Conservation (phyloP, 2,329 filamentous ascomycete species). For the Ophiostoma sp. region DNA sequence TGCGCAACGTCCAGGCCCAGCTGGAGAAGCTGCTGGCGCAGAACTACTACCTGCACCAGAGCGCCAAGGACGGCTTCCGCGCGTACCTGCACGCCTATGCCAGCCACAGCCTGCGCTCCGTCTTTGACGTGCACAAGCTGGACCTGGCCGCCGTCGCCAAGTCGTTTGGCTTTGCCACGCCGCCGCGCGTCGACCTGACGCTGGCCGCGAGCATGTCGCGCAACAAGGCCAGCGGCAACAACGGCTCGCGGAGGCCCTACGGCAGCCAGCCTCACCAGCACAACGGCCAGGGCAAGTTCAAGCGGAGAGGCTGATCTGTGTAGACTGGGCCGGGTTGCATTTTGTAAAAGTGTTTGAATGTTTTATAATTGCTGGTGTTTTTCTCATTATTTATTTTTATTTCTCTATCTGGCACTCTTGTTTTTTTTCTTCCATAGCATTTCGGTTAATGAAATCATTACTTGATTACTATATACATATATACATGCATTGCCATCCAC, state of each 20-base stretch:
- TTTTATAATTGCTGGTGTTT: neutral
- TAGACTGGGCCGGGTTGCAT: neutral
- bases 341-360: neutral
- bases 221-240: conserved; percentile 55
- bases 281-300: conserved; percentile 25
- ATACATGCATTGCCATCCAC: neutral
- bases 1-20: conserved; percentile 83
- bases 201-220: conserved; percentile 70
- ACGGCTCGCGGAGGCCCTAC: conserved; percentile 54
- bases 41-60: conserved; percentile 97
- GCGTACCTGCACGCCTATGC: conserved; percentile 95
- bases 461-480: neutral
- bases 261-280: conserved; percentile 69
- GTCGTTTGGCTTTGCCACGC: conserved; percentile 72
- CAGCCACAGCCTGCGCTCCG: conserved; percentile 72
- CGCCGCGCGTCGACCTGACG: conserved; percentile 73
- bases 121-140: conserved; percentile 78
- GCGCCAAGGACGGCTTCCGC: conserved; percentile 70
- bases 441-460: neutral
- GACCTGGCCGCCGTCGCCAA: conserved; percentile 81
- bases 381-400: neutral
- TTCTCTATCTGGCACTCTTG: neutral
- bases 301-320: conserved; percentile 16
- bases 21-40: conserved; percentile 89
- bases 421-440: conserved; percentile 3